phyloP scores from a whole-genome alignment of 345 rosid species.

The Linum usitatissimum region DNA sequence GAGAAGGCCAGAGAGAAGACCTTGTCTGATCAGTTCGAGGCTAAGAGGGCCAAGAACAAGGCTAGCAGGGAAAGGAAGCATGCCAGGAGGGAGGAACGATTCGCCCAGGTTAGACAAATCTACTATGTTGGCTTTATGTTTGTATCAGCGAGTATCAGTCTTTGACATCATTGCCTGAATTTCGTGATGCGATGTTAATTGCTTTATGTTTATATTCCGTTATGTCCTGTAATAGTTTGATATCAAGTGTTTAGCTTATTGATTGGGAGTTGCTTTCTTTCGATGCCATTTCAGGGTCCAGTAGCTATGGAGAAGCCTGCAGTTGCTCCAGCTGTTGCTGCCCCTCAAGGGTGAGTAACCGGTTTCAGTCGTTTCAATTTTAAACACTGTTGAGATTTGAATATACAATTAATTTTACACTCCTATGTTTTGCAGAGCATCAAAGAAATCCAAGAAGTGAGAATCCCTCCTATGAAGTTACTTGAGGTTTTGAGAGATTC shows the following conservation, averaged over 20 bases:
- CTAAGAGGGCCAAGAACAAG: conserved; percentile 92
- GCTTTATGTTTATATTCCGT: too few relatives aligned
- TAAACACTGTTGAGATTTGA: too few relatives aligned
- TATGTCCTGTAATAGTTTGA: too few relatives aligned
- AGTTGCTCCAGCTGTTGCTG: background rate
- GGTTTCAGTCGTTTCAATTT: too few relatives aligned
- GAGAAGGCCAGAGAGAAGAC: conserved; percentile 98
- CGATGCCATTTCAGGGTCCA: background rate
- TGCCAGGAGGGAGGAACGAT: conserved; percentile 82
- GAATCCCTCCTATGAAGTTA: too few relatives aligned
- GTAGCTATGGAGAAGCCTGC: background rate
- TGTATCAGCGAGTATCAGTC: background rate
- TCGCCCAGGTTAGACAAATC: conserved; percentile 57
- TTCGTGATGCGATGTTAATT: background rate
- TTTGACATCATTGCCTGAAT: background rate
- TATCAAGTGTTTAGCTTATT: too few relatives aligned
- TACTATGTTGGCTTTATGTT: too few relatives aligned
- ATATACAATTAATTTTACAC: too few relatives aligned
- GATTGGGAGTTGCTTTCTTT: too few relatives aligned
- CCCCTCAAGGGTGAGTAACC: background rate
- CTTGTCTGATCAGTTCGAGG: conserved; percentile 83
- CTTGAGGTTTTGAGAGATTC: too few relatives aligned
- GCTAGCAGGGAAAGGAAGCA: conserved; percentile 87
- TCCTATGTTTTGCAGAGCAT: too few relatives aligned
- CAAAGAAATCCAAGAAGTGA: too few relatives aligned